Evolutionary conservation across 148 eudicot genomes (phyloP), one percentile per base, ranked within the genome.

Genomic region (Rhododendron ferrugineum): DNA sequence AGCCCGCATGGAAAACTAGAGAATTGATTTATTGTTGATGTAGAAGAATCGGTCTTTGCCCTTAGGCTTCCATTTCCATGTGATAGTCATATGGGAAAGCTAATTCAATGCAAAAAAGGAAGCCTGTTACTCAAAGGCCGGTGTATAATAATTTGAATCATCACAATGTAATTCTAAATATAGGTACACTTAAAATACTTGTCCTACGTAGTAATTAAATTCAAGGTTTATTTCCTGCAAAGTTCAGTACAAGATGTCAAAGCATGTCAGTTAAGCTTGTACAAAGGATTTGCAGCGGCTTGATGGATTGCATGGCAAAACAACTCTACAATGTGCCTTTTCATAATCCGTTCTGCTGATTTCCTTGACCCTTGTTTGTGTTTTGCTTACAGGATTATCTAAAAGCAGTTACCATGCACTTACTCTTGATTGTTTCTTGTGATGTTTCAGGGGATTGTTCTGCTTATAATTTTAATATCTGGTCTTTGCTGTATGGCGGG

Each of bases 401-500:
- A 23, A 40, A 13, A 8, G 6, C 74, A n/a, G 6, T 60, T 58
- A 62, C 46, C 46, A 0, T 80, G 26, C 68, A 36, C 74, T 49
- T 60, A 50, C 77, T 82, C 44, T 76, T 54, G 60, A 16, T 64
- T 64, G 78, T 32, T 81, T 62, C 47, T 73, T 86, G 80, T 86
- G 37, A 76, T 49, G 58, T 89, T 88, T 81, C 98, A 97, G 99
- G 98, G 91, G 23, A 85, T 97, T 78, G 93, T 92, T 70, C 80
- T 97, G 92, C 98, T 97, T 54, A 85, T 97, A 82, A 95, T 97
- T 86, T 82, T 97, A 81, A 93, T 97, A 89, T 97, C 96, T 2
- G 99, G 98, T 54, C 95, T 97, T 83, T 95, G 99, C 91, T 97
- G 99, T 85, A 95, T 97, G 98, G 89, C 89, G 92, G 99, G 98